Conservation (phyloP, 257 asterid genomes). For the Leptodermis oblonga region DNA sequence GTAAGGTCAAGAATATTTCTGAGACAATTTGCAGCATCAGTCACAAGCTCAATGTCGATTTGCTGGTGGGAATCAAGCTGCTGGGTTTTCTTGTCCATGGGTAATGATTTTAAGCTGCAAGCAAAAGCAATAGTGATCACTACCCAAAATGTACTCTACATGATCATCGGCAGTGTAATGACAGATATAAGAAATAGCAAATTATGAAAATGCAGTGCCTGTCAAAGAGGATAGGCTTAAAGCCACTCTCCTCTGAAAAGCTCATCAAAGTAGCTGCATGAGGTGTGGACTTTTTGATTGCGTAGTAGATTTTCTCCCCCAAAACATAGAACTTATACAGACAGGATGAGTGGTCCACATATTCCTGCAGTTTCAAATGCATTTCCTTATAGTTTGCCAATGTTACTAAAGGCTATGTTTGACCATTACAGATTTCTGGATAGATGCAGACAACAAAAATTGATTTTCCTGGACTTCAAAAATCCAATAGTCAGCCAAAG, state of each 20-base stretch:
- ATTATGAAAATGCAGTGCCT: slow-evolving; percentile 41
- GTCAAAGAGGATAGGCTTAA: slow-evolving; percentile 77
- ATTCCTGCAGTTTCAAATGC: slow-evolving; percentile 65
- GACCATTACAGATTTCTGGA: neutral
- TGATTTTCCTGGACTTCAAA: too few relatives aligned
- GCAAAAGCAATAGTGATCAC: slow-evolving; percentile 7
- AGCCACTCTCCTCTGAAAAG: slow-evolving; percentile 47
- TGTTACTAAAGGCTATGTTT: neutral
- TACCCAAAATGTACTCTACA: slow-evolving; percentile 7
- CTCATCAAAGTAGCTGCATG: slow-evolving; percentile 65
- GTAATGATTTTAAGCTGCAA: slow-evolving; percentile 89
- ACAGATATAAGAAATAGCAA: slow-evolving; percentile 15
- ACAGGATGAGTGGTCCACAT: slow-evolving; percentile 87
- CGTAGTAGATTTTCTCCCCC: slow-evolving; percentile 70
- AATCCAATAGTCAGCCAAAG: too few relatives aligned
- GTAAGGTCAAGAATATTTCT: slow-evolving; percentile 72
- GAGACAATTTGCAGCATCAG: slow-evolving; percentile 71
- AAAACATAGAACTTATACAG: slow-evolving; percentile 81
- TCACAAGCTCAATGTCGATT: slow-evolving; percentile 78
- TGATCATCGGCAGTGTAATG: neutral
- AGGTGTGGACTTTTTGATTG: slow-evolving; percentile 84
- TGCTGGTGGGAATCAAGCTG: slow-evolving; percentile 27
- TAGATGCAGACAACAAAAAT: too few relatives aligned
- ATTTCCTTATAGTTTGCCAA: neutral
- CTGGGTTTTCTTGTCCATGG: slow-evolving; percentile 49